Base-by-base conservation (phyloP, 306 rosid genomes). In the Cicer cuneatum region DNA sequence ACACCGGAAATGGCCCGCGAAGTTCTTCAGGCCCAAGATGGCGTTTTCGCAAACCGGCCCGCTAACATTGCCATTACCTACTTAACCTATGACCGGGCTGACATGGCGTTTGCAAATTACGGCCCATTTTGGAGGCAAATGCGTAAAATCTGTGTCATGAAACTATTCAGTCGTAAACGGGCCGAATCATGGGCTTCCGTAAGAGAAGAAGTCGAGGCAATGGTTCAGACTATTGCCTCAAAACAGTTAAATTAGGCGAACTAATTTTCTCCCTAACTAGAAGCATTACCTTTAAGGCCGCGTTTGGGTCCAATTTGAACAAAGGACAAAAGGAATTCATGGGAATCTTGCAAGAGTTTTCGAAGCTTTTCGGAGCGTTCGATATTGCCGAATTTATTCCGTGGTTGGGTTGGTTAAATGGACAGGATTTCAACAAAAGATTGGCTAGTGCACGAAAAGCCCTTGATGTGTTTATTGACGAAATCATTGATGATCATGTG, bases 91-190 rank as follows among this genome's bases (percentile, higher is more conserved):
- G 83, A 85, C 41, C 86, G 89, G 7, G 93, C 92, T 0, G 96
- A 90, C 82, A 89, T 90, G 96, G 96, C 92, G 0, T 90, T 90
- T 10, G 93, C 96, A 11, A 80, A 88, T 79, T 88, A 89, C 40
- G 96, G 93, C 6, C 89, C 96, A 1, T 89, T 89, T 48, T 90
- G 96, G 96, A 81, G 93, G 1, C 96, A 90, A 74, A 88, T 89
- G 90, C 78, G 93, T 0, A 90, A 88, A 74, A 75, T 90, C 0
- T 90, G 92, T 19, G 92, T 90, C 2, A 85, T 89, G 81, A 85
- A 84, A 66, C 72, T 90, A 8, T 88, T 90, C n/a, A 82, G 92
- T 66, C 92, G 92, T 6, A 86, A 84, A 19, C 77, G 90, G 13
- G 90, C 81, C 0, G 93, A 90, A 83, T 90, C 93, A 0, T 90